Conservation (phyloP, 2,329 filamentous ascomycete species). For the Colletotrichum cordylinicola region DNA sequence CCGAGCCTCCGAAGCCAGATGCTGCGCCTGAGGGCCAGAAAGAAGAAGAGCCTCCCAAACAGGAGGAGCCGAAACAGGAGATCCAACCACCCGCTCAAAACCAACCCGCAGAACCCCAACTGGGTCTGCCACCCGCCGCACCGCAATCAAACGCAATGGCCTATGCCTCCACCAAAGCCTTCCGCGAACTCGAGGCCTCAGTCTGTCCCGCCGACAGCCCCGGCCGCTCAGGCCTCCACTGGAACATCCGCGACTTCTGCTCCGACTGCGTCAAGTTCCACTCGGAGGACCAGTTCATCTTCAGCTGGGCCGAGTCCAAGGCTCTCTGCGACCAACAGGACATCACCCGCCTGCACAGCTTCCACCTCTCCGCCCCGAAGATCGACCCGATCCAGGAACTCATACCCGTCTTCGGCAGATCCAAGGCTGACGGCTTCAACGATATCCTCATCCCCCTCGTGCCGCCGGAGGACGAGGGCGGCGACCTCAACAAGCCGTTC, state of each 20-base stretch:
- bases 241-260: constrained; percentile 71
- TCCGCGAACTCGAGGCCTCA: constrained; percentile 47
- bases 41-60: background rate
- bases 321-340: constrained; percentile 82
- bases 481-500: constrained; percentile 54
- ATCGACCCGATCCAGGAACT: constrained; percentile 68
- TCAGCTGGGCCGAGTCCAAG: constrained; percentile 68
- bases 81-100: background rate
- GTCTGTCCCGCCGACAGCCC: constrained; percentile 69
- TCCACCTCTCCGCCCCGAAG: constrained; percentile 70
- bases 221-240: constrained; percentile 62
- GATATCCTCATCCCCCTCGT: constrained; percentile 77
- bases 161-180: constrained; percentile 28
- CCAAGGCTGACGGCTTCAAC: constrained; percentile 73
- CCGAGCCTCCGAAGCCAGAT: background rate
- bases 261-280: constrained; percentile 67
- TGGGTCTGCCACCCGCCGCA: background rate
- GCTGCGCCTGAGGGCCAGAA: background rate
- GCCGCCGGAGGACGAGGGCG: constrained; percentile 49
- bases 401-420: constrained; percentile 77
- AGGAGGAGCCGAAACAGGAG: background rate
- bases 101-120: background rate
- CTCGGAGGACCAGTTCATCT: constrained; percentile 70
- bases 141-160: background rate
- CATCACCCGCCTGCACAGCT: constrained; percentile 74